These are phyloP conservation scores for Hypoxylon sp. DNA, from an alignment of 2,329 filamentous ascomycete genomes.

Conservation along the genomic window DNA sequence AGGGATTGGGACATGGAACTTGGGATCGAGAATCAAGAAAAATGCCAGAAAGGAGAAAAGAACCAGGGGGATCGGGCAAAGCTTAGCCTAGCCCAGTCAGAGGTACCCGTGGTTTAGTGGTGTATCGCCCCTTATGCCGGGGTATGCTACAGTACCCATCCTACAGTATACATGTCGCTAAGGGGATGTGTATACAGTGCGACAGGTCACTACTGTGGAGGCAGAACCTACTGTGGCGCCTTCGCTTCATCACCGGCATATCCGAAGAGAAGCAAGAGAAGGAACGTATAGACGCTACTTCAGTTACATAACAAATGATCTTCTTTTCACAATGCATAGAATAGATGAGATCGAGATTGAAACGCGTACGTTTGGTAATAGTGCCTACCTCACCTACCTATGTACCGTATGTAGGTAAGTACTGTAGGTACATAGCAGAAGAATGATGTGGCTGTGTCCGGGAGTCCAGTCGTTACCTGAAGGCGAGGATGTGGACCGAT, in stretches of 20 bases:
- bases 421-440: slow-evolving; percentile 6
- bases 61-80: slow-evolving; percentile 45
- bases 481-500: slow-evolving; percentile 36
- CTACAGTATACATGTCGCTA: slow-evolving; percentile 19
- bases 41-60: slow-evolving; percentile 52
- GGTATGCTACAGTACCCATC: slow-evolving; percentile 31
- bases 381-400: too few relatives aligned
- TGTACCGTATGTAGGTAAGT: background rate
- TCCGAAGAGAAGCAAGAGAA: slow-evolving; percentile 17
- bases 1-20: slow-evolving; percentile 47
- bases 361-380: slow-evolving; percentile 6
- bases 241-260: slow-evolving; percentile 19
- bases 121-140: slow-evolving; percentile 39
- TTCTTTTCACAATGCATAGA: slow-evolving; percentile 33
- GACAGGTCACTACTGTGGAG: background rate
- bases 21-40: slow-evolving; percentile 53
- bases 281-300: background rate
- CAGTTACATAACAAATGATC: background rate
- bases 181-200: slow-evolving; percentile 5
- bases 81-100: slow-evolving; percentile 41
- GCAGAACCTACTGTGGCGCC: slow-evolving; percentile 1
- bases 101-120: slow-evolving; percentile 24
- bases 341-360: slow-evolving; percentile 39
- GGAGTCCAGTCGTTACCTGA: slow-evolving; percentile 22
- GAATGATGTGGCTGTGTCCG: slow-evolving; percentile 42